phyloP scores from a whole-genome alignment of 116 monocot genomes.

The Dioscorea cayenensis region DNA sequence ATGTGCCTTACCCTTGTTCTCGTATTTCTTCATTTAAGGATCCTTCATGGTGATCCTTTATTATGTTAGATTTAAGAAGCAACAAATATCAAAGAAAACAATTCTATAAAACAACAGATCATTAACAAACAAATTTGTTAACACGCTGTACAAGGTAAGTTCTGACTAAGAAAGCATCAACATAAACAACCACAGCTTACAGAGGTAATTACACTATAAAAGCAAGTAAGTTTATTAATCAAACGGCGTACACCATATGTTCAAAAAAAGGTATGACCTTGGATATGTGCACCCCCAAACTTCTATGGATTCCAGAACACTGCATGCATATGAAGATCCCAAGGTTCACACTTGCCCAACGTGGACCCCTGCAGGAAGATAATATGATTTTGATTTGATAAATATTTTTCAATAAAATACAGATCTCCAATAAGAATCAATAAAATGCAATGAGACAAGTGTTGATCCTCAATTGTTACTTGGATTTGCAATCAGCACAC shows the following conservation, averaged over 20 bases:
- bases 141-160: too few relatives aligned
- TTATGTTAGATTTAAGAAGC: too few relatives aligned
- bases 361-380: conserved; percentile 58
- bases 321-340: conserved; percentile 94
- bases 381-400: not conserved
- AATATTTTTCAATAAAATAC: not conserved
- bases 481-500: conserved; percentile 95
- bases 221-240: too few relatives aligned
- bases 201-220: too few relatives aligned
- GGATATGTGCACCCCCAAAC: conserved; percentile 91
- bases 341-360: conserved; percentile 96
- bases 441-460: not conserved
- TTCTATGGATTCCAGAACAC: conserved; percentile 95
- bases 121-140: too few relatives aligned
- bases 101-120: too few relatives aligned
- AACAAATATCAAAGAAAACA: too few relatives aligned
- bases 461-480: conserved; percentile 23
- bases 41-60: too few relatives aligned
- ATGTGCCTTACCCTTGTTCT: too few relatives aligned
- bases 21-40: too few relatives aligned
- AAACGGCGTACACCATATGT: not conserved
- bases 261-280: conserved; percentile 44
- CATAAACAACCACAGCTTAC: too few relatives aligned
- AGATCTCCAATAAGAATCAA: not conserved
- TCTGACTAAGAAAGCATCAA: too few relatives aligned